Conservation (phyloP, 352 stramenopile genomes). For the Phytophthora colocasiae region DNA sequence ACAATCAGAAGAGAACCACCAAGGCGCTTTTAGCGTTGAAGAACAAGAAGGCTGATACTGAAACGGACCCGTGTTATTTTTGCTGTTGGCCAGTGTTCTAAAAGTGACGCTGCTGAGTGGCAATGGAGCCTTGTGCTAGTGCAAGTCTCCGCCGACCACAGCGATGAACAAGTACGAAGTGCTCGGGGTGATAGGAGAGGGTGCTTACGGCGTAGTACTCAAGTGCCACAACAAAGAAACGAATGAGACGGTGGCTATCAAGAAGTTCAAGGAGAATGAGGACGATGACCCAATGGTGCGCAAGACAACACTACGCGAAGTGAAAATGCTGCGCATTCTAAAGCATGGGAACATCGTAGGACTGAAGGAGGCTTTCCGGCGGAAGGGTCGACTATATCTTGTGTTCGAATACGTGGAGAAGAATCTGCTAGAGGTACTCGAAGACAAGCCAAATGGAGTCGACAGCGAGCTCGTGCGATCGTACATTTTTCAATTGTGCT, state of each 20-base stretch:
- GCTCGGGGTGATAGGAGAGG: conserved; percentile 93
- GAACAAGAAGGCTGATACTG: conserved; percentile 10
- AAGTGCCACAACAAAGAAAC: conserved; percentile 96
- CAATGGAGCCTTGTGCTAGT: conserved; percentile 32
- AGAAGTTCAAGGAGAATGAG: conserved; percentile 98
- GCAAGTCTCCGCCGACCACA: conserved; percentile 12
- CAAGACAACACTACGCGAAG: conserved; percentile 95
- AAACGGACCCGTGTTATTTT: conserved; percentile 40
- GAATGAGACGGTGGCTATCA: conserved; percentile 98
- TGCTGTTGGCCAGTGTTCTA: conserved; percentile 29
- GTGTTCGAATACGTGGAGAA: conserved; percentile 99
- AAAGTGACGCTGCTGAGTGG: conserved; percentile 26
- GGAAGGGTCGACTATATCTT: conserved; percentile 95
- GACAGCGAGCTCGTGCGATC: conserved; percentile 95
- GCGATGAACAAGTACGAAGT: conserved; percentile 96
- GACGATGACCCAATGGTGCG: conserved; percentile 92
- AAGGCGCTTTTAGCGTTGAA: conserved; percentile 9
- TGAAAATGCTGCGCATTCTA: conserved; percentile 99
- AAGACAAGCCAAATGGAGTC: conserved; percentile 90
- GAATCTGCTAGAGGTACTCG: conserved; percentile 95
- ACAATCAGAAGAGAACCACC: not conserved
- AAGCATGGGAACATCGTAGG: conserved; percentile 98
- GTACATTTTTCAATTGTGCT: conserved; percentile 98
- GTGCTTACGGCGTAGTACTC: conserved; percentile 94
- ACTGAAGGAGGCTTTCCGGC: conserved; percentile 98